A percentile compares a stretch with the other conserved stretches of the same genome.
Conservation (phyloP, 2,329 filamentous ascomycete genomes). For the Ophiobolus disseminans region DNA sequence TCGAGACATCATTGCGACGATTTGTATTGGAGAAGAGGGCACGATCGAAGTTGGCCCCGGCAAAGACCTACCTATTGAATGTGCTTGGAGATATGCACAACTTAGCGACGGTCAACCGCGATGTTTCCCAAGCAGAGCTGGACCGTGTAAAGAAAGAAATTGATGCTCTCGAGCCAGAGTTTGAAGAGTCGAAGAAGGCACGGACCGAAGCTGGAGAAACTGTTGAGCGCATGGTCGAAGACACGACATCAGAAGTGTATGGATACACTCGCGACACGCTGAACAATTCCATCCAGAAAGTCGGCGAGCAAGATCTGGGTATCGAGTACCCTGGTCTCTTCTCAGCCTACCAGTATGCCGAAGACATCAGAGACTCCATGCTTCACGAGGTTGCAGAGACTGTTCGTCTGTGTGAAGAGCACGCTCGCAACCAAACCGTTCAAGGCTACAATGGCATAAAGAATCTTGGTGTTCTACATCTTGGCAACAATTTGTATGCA, state of each 20-base stretch:
- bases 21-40: constrained; percentile 97
- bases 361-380: constrained; percentile 92
- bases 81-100: constrained; percentile 86
- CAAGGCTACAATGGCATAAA: constrained; percentile 86
- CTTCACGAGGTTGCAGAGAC: constrained; percentile 83
- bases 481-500: constrained; percentile 80
- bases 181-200: constrained; percentile 83
- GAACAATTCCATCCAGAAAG: constrained; percentile 74
- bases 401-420: constrained; percentile 81
- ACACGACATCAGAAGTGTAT: constrained; percentile 85
- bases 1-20: constrained; percentile 86
- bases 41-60: constrained; percentile 92
- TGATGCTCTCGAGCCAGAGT: constrained; percentile 80
- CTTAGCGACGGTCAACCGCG: constrained; percentile 83
- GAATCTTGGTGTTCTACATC: constrained; percentile 83
- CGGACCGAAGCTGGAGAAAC: constrained; percentile 80
- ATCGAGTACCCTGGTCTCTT: constrained; percentile 88
- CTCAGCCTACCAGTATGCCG: constrained; percentile 87
- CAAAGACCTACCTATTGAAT: constrained; percentile 93
- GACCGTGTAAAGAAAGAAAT: constrained; percentile 83
- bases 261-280: constrained; percentile 79
- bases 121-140: constrained; percentile 84
- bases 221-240: constrained; percentile 82
- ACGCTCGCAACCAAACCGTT: constrained; percentile 79
- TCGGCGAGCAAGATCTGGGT: constrained; percentile 78